Conservation (phyloP, 768 basidiomycete genomes). For the Dendrothele bispora region DNA sequence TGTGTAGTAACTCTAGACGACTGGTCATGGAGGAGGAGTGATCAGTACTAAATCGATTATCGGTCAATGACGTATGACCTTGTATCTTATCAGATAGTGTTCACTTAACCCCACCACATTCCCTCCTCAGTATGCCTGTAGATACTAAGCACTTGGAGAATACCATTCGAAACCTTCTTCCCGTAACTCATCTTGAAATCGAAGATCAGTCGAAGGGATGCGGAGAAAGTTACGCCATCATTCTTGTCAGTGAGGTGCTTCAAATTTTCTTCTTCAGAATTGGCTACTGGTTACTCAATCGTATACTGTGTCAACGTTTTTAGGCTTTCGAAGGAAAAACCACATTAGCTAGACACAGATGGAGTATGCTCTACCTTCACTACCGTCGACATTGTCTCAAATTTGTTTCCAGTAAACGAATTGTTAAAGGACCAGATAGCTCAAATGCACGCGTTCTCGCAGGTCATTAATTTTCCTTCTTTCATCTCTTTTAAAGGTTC, state of each 20-base stretch:
- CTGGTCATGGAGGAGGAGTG: slow-evolving; percentile 30
- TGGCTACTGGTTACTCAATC: neutral
- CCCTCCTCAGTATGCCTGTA: too few relatives aligned
- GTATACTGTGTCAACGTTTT: slow-evolving; percentile 1
- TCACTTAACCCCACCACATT: neutral
- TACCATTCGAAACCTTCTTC: slow-evolving; percentile 4
- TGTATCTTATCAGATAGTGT: slow-evolving; percentile 6
- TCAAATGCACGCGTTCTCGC: slow-evolving; percentile 86
- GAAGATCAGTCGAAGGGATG: slow-evolving; percentile 80
- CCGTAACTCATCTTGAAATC: slow-evolving; percentile 66
- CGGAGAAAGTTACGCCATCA: slow-evolving; percentile 72
- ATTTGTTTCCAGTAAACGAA: slow-evolving; percentile 61
- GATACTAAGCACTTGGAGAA: slow-evolving; percentile 4
- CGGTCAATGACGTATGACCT: neutral
- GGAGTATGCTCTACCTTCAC: slow-evolving; percentile 40
- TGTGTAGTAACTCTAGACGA: slow-evolving; percentile 1
- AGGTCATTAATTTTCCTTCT: slow-evolving; percentile 38
- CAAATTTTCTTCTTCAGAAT: neutral
- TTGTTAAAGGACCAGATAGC: slow-evolving; percentile 71
- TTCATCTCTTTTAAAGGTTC: neutral
- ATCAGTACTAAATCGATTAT: neutral
- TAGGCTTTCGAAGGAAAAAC: slow-evolving; percentile 79
- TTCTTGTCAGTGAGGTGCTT: slow-evolving; percentile 75
- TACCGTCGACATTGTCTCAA: slow-evolving; percentile 2
- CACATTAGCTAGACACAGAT: slow-evolving; percentile 74